phyloP scores from a whole-genome alignment of 1,139 yeast genomes.

The Saccharomyces pastorianus region DNA sequence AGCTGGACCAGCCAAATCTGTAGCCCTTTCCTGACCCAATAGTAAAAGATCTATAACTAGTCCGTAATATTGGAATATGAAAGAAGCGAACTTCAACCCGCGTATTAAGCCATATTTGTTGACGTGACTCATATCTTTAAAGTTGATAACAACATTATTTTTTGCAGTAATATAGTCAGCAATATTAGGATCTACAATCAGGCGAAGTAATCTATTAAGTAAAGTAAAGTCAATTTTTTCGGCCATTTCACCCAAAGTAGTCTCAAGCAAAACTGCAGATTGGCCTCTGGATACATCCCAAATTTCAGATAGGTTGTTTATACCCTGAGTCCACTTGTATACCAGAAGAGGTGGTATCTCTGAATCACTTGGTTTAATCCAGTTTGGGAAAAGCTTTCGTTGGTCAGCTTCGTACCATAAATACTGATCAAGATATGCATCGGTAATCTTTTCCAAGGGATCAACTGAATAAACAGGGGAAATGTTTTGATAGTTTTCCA shows the following conservation, averaged over 20 bases:
- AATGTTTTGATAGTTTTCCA: slow-evolving; percentile 80
- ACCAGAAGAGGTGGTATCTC: slow-evolving; percentile 89
- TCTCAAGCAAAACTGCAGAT: slow-evolving; percentile 76
- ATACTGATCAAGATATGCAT: slow-evolving; percentile 91
- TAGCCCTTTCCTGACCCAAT: slow-evolving; percentile 79
- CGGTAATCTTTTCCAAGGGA: slow-evolving; percentile 90
- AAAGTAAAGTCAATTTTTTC: slow-evolving; percentile 86
- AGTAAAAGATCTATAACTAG: slow-evolving; percentile 72
- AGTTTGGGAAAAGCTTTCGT: slow-evolving; percentile 80
- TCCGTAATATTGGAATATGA: slow-evolving; percentile 85
- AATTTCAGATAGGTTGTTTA: slow-evolving; percentile 66
- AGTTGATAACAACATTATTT: slow-evolving; percentile 72
- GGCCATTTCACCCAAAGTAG: slow-evolving; percentile 58
- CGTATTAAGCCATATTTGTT: slow-evolving; percentile 82
- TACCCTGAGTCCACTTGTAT: slow-evolving; percentile 94
- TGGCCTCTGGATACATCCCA: slow-evolving; percentile 77
- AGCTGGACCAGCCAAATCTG: slow-evolving; percentile 76
- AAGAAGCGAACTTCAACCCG: slow-evolving; percentile 86
- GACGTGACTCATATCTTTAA: slow-evolving; percentile 91
- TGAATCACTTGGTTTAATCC: slow-evolving; percentile 93
- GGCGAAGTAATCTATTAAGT: slow-evolving; percentile 67
- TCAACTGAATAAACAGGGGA: slow-evolving; percentile 84
- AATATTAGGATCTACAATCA: slow-evolving; percentile 80
- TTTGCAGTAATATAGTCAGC: slow-evolving; percentile 95
- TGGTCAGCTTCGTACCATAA: slow-evolving; percentile 94